Base-by-base conservation (phyloP, 129 eudicot species). In the Ambrosia artemisiifolia region DNA sequence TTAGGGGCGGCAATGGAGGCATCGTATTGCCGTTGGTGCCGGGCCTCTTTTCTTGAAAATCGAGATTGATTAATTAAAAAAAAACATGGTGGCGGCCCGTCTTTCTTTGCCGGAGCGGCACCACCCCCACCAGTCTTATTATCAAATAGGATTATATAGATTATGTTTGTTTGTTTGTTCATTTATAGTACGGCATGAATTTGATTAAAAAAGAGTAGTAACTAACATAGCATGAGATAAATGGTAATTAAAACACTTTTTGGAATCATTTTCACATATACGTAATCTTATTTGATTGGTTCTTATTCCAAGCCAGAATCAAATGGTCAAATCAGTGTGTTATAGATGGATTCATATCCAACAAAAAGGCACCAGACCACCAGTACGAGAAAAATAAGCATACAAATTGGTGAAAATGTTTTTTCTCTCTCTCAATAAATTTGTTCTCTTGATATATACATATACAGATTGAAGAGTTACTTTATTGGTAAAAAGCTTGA, bases 381-480 rank as follows among this genome's bases (percentile, higher is more conserved):
- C 49, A 70, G 65, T 77, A 77, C 71, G 7, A 70, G 71, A 63
- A 49, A 70, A 48, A 76, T 28, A 62, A 40, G 51, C 65, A 63
- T 53, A 70, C 72, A 62, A 30, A 67, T 70, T 51, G 18, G 72
- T 78, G 72, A 71, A 78, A 70, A 63, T 74, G 72, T 82, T 83
- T 83, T 76, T 65, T 48, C 28, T 24, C 28, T 72, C 67, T 67
- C 76, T 71, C 71, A 44, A 75, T 72, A 76, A 47, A 50, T 43
- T 63, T 62, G 40, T 78, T 63, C 19, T 70, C 38, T 62, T 47
- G 46, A 71, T 6, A 63, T 1, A 68, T 68, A 59, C 57, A 46
- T 4, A 35, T 3, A 14, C 7, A 24, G 1, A 0, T 24, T 24
- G 28, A 24, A 24, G 1, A 24, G 0, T 1, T 1, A 24, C 28